A percentile compares a stretch with the other conserved stretches of the same genome.
Evolutionary conservation across 768 basidiomycete genomes (phyloP).

Genomic region (Mycena rebaudengoi): DNA sequence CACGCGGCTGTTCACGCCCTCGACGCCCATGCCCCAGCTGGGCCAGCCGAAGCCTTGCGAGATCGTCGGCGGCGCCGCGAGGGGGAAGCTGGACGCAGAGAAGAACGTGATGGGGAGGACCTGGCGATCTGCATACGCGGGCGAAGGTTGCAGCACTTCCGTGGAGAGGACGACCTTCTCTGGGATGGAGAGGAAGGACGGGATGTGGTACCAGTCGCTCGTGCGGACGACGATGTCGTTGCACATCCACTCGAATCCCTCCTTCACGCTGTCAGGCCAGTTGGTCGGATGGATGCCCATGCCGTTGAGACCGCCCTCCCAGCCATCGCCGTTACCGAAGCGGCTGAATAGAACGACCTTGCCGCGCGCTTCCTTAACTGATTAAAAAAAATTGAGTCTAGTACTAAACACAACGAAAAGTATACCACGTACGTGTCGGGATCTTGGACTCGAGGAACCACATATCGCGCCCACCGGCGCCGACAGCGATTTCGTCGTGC

Average conservation of each 20-base stretch:
- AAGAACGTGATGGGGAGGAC: conserved; percentile 80
- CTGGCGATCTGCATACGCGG: conserved; percentile 42
- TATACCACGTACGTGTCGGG: conserved; percentile 51
- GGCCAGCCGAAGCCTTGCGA: conserved; percentile 91
- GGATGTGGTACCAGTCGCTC: conserved; percentile 91
- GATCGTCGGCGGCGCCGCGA: conserved; percentile 79
- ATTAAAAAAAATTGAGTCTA: neutral
- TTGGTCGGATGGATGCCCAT: conserved; percentile 87
- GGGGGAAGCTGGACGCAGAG: conserved; percentile 83
- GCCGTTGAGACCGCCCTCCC: conserved; percentile 74
- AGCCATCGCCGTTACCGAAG: conserved; percentile 77
- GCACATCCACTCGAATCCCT: conserved; percentile 83
- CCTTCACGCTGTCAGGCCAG: conserved; percentile 84
- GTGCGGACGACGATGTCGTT: conserved; percentile 73
- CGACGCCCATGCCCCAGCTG: conserved; percentile 75
- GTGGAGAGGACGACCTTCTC: conserved; percentile 78
- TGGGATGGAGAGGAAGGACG: conserved; percentile 81
- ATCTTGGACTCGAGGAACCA: conserved; percentile 88
- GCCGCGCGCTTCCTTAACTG: conserved; percentile 84
- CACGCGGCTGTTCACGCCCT: conserved; percentile 85
- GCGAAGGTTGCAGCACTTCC: conserved; percentile 56
- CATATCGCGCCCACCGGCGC: conserved; percentile 64
- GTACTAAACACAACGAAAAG: neutral
- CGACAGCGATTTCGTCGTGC: conserved; percentile 65
- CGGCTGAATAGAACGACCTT: conserved; percentile 87